Base-by-base conservation (phyloP, 768 basidiomycete genomes). In the Lactifluus hygrophoroides region DNA sequence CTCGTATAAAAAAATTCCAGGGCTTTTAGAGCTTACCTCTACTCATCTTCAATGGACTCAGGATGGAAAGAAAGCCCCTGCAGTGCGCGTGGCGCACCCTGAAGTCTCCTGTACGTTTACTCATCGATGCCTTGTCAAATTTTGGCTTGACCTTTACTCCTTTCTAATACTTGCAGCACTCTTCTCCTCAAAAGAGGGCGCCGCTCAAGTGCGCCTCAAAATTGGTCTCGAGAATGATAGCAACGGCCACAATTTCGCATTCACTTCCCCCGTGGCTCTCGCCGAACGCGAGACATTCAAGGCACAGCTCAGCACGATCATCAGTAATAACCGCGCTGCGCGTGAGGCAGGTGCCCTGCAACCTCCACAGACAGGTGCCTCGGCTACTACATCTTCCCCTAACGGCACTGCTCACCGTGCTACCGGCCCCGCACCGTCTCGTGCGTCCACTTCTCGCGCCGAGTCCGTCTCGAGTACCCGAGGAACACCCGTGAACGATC, bases 181-280 rank as follows among this genome's bases (percentile, higher is more conserved):
- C 35, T 92, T 91, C 68, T 90, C 86, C 66, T 90, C 88, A 69
- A 93, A 93, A 66, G 85, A 87, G 66, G 86, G 86, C 54, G 84
- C 88, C 5, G 72, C 87, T 0, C 88, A 91, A 69, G 87, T 90
- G 65, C 78, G 83, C 48, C 75, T 93, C 48, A 92, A 92, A 67
- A 73, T 94, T 34, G 83, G 80, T 1, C 75, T 91, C 32, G 70
- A 81, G 52, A 77, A 75, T 48, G 83, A 90, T 68, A 86, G 88
- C 56, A 77, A 77, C 13, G 88, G 86, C 8, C 86, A 90, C 74
- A 88, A 84, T 66, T 94, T 94, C 70, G 86, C 86, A 1, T 92
- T 90, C 73, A 83, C 79, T 1, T 80, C 86, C 1, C 80, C 86
- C 0, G 71, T 79, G 64, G 88, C 90, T 34, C 74, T 80, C 55